Conservation (phyloP, 73 alveolate species). For the Tetrahymena elliotti region DNA sequence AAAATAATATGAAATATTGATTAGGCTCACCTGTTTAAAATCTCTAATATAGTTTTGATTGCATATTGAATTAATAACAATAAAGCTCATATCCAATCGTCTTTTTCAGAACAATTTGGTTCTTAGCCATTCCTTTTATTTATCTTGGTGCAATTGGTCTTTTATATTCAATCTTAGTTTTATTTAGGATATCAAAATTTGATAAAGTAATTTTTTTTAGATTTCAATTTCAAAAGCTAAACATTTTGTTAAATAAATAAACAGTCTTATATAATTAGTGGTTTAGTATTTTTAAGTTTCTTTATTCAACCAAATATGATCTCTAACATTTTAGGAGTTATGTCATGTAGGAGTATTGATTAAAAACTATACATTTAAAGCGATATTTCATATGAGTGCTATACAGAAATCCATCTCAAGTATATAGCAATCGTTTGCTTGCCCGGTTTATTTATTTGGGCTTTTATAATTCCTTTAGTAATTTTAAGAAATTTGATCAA, state of each 20-base stretch:
- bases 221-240: too few relatives aligned
- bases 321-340: background rate
- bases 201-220: background rate
- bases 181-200: background rate
- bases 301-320: conserved; percentile 8
- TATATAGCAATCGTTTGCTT: conserved; percentile 1
- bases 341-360: conserved; percentile 10
- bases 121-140: conserved; percentile 7
- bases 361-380: conserved; percentile 4
- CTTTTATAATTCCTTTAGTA: background rate
- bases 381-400: conserved; percentile 9
- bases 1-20: background rate
- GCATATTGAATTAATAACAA: background rate
- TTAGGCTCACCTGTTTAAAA: conserved; percentile 21
- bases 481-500: background rate
- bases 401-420: conserved; percentile 1
- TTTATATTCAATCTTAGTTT: background rate
- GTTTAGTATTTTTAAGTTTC: background rate
- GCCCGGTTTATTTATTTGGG: conserved; percentile 13
- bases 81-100: background rate
- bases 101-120: conserved; percentile 24
- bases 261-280: background rate
- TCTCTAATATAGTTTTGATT: conserved; percentile 11
- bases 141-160: background rate
- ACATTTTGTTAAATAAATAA: background rate